Evolutionary conservation across 1,284 basidiomycete species (phyloP).

Genomic region (Ustilago vetiveriae): DNA sequence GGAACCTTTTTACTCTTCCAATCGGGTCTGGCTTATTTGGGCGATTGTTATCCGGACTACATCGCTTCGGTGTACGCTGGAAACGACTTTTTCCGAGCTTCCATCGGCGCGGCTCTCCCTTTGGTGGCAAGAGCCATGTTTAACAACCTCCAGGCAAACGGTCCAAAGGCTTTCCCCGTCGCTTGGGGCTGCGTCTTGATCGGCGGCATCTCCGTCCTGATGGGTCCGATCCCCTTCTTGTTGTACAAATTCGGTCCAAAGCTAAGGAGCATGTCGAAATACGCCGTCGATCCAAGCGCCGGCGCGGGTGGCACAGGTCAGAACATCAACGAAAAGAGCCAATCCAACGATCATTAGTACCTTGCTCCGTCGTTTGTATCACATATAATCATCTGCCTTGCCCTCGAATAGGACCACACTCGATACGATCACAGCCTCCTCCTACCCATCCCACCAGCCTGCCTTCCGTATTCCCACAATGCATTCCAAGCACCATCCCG

Average conservation of each 20-base stretch:
- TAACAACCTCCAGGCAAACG: conserved; percentile 50
- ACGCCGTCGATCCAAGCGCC: conserved; percentile 16
- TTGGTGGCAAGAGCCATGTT: conserved; percentile 52
- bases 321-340: conserved; percentile 4
- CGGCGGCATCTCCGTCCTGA: conserved; percentile 48
- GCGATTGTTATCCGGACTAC: conserved; percentile 49
- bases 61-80: conserved; percentile 50
- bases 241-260: conserved; percentile 55
- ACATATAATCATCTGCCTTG: no score
- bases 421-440: no score
- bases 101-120: conserved; percentile 52
- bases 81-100: conserved; percentile 54
- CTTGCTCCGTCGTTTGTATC: no score
- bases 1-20: conserved; percentile 57
- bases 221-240: conserved; percentile 50
- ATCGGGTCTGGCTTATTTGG: conserved; percentile 41
- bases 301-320: background rate
- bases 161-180: conserved; percentile 51
- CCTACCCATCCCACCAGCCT: no score
- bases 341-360: conserved; percentile 4
- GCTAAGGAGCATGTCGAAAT: conserved; percentile 51
- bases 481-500: no score
- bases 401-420: no score
- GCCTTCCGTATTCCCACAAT: no score
- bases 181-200: conserved; percentile 52